These are phyloP conservation scores for Zygosaccharomyces bisporus DNA, from an alignment of 805 yeast genomes.

Conservation along the genomic window DNA sequence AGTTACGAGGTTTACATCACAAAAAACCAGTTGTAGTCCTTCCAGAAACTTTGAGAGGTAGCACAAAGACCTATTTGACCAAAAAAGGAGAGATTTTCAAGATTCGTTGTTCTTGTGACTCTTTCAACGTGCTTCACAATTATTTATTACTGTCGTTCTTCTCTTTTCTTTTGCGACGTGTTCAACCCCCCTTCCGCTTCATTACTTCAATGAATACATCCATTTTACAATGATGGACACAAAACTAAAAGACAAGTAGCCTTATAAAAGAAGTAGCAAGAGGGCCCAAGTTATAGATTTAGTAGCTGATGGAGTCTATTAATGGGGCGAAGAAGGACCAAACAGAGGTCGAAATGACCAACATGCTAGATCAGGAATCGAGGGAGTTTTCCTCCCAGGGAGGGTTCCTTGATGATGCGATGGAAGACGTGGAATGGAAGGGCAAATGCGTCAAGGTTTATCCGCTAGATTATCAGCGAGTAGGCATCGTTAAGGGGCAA, in stretches of 20 bases:
- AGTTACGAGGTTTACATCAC: background rate
- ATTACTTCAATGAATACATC: too few relatives aligned
- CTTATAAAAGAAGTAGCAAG: background rate
- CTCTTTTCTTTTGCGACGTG: constrained; percentile 7
- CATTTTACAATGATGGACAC: too few relatives aligned
- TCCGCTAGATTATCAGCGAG: constrained; percentile 28
- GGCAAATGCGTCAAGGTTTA: constrained; percentile 26
- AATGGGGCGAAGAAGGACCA: constrained; percentile 9
- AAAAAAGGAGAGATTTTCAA: background rate
- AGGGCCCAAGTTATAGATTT: background rate
- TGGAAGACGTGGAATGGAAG: constrained; percentile 27
- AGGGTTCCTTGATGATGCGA: background rate
- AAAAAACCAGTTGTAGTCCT: background rate
- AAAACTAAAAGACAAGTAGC: background rate
- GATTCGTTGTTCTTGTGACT: background rate
- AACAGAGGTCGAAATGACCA: constrained; percentile 13
- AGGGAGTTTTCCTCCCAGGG: constrained; percentile 1
- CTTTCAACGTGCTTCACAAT: too few relatives aligned
- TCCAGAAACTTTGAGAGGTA: background rate
- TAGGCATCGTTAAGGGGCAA: constrained; percentile 29
- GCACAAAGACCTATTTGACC: background rate
- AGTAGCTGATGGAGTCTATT: constrained; percentile 7
- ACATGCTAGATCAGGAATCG: constrained; percentile 11
- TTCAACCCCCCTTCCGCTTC: too few relatives aligned
- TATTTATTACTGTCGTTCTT: constrained; percentile 2